Evolutionary conservation across 495 filamentous ascomycete species (phyloP).

Genomic region (Hamigera avellanea): DNA sequence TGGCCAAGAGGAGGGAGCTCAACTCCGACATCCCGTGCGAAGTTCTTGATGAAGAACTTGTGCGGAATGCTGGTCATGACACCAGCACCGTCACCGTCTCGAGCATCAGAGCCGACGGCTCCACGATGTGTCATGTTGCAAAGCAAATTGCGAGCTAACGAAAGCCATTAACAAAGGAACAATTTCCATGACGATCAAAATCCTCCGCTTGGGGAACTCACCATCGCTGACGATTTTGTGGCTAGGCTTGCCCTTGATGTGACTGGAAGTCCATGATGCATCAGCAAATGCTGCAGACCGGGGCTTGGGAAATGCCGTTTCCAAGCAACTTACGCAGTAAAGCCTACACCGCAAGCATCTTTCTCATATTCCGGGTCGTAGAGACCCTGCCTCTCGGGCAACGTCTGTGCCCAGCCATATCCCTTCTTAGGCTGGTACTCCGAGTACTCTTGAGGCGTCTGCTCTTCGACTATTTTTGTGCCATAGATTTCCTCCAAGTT

Average conservation of each 20-base stretch:
- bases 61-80: conserved; percentile 99
- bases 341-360: conserved; percentile 98
- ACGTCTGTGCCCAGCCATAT: conserved; percentile 84
- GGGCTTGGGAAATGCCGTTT: neutral
- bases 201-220: conserved; percentile 31
- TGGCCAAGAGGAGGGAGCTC: conserved; percentile 80
- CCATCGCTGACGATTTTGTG: conserved; percentile 99
- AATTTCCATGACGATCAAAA: neutral
- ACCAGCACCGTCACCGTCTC: conserved; percentile 95
- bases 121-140: conserved; percentile 99
- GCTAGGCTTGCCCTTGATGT: conserved; percentile 94
- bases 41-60: conserved; percentile 98
- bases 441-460: conserved; percentile 53
- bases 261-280: conserved; percentile 35
- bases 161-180: conserved; percentile 6
- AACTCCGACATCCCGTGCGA: conserved; percentile 77
- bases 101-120: conserved; percentile 93
- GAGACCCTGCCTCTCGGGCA: conserved; percentile 95
- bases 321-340: conserved; percentile 69
- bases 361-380: conserved; percentile 97
- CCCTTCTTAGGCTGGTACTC: conserved; percentile 83
- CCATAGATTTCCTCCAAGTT: conserved; percentile 55
- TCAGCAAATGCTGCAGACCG: neutral
- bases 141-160: conserved; percentile 73
- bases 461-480: conserved; percentile 47